These are phyloP conservation scores for Bolboschoenoplectus hybrid DNA, from an alignment of 202 grass and related monocot species.

Conservation along the genomic window DNA sequence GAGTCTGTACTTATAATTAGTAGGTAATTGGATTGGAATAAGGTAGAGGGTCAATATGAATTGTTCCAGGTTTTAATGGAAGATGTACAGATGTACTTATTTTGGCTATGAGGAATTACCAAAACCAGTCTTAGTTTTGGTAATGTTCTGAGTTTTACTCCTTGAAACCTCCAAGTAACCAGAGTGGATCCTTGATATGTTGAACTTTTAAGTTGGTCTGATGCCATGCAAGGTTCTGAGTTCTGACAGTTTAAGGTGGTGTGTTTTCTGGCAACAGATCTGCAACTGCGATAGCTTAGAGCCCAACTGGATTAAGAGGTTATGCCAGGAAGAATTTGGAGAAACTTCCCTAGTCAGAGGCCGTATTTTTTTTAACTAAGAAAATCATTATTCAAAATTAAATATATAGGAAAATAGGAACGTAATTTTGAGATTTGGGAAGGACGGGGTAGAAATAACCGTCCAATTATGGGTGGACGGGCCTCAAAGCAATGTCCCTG, in stretches of 20 bases:
- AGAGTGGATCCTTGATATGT: neutral
- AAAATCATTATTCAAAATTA: no score
- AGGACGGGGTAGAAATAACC: no score
- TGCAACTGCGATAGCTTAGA: neutral
- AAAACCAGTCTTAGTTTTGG: slow-evolving; percentile 34
- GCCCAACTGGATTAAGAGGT: neutral
- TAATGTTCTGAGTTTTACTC: slow-evolving; percentile 34
- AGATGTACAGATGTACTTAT: no score
- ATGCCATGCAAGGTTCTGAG: neutral
- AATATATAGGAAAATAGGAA: no score
- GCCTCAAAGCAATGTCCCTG: no score
- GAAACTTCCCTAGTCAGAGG: no score
- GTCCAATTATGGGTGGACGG: no score
- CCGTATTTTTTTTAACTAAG: no score
- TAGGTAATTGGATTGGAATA: neutral
- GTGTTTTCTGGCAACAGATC: neutral
- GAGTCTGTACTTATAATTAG: neutral
- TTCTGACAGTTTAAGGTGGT: neutral
- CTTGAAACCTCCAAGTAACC: slow-evolving; percentile 24
- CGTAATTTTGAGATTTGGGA: no score
- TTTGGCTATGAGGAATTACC: no score
- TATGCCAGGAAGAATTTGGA: neutral
- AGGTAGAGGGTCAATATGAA: slow-evolving; percentile 35
- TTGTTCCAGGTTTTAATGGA: slow-evolving; percentile 44
- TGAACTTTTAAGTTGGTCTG: slow-evolving; percentile 28